A percentile compares a stretch with the other conserved stretches of the same genome.
Conservation (phyloP, 2,329 filamentous ascomycete genomes). For the Penicillium sp. region DNA sequence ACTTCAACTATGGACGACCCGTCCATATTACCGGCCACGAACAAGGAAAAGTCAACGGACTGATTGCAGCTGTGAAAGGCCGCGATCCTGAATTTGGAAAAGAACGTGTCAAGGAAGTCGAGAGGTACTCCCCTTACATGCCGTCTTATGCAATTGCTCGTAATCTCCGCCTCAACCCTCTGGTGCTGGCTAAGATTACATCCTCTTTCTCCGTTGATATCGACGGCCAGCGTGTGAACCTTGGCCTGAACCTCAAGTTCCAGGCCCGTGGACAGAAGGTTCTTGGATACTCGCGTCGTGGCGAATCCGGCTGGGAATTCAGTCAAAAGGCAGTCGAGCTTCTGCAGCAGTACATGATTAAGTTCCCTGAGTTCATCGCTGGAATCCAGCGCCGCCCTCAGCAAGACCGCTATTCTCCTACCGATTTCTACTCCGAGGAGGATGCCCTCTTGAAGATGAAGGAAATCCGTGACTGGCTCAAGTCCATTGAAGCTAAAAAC, state of each 20-base stretch:
- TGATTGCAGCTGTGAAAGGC: slow-evolving; percentile 71
- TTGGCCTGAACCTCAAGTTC: slow-evolving; percentile 96
- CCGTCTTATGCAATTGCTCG: slow-evolving; percentile 89
- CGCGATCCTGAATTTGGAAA: slow-evolving; percentile 83
- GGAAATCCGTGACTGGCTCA: slow-evolving; percentile 92
- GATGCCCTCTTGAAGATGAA: slow-evolving; percentile 80
- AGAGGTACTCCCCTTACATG: slow-evolving; percentile 73
- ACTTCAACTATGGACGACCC: slow-evolving; percentile 89
- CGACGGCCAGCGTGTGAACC: slow-evolving; percentile 80
- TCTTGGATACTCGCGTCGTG: slow-evolving; percentile 89
- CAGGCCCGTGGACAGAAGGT: slow-evolving; percentile 96
- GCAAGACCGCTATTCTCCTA: slow-evolving; percentile 80
- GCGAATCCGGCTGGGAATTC: slow-evolving; percentile 90
- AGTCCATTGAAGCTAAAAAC: slow-evolving; percentile 84
- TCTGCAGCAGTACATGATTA: slow-evolving; percentile 85
- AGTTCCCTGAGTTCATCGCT: slow-evolving; percentile 93
- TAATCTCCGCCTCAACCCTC: slow-evolving; percentile 77
- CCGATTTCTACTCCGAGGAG: slow-evolving; percentile 79
- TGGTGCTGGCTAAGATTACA: slow-evolving; percentile 93
- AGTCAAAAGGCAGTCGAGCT: slow-evolving; percentile 81
- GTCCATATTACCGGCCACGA: slow-evolving; percentile 78
- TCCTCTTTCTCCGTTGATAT: slow-evolving; percentile 87
- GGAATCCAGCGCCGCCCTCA: slow-evolving; percentile 84
- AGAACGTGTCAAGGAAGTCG: slow-evolving; percentile 71
- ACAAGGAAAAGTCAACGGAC: slow-evolving; percentile 75